Base-by-base conservation (phyloP, 345 rosid genomes). In the Pelargonium nanum region DNA sequence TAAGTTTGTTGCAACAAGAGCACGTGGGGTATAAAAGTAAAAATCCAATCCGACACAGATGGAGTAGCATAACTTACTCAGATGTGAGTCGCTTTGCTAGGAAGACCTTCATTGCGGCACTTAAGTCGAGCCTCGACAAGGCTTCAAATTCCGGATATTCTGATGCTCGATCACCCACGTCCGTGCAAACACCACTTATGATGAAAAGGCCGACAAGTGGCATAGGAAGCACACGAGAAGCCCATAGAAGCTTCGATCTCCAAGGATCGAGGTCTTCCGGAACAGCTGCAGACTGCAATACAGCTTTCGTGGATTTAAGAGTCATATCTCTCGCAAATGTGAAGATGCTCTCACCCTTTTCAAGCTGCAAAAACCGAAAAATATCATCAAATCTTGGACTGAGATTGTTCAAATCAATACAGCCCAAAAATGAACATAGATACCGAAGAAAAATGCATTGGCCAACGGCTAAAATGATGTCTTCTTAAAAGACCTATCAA, bases 181-280 rank as follows among this genome's bases (percentile, higher is more conserved):
- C 84, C 1, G 86, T 75, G 64, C 91, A 87, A 56, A 85, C 85
- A 56, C 85, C 65, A 19, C 85, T 86, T 20, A 93, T 93, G 66
- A 89, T 81, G 70, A 85, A 75, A 71, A 93, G 83, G 60, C 99
- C 99, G 0, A 93, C 81, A 53, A 93, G 99, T 59, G 99, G 99
- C 99, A 89, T 93, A 4, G 99, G 95, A 26, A 93, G 85, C 20
- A 82, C 96, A 54, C 96, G 80, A 24, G 99, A 89, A 45, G 91
- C 89, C 99, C 97, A 93, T 7, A 87, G 78, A 74, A 93, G 97
- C 72, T 85, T 89, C 16, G 96, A 93, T 74, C 83, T 82, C 97
- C 84, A 87, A 54, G 94, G 84, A 70, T 75, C 91, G 59, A 76
- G 93, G 75, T 80, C 84, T 65, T 85, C 80, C 2, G 89, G 89